Percentiles rank a stretch among this genome's conserved stretches.
Evolutionary conservation across 495 filamentous ascomycete genomes (phyloP).

Genomic region (Neurospora sp.): DNA sequence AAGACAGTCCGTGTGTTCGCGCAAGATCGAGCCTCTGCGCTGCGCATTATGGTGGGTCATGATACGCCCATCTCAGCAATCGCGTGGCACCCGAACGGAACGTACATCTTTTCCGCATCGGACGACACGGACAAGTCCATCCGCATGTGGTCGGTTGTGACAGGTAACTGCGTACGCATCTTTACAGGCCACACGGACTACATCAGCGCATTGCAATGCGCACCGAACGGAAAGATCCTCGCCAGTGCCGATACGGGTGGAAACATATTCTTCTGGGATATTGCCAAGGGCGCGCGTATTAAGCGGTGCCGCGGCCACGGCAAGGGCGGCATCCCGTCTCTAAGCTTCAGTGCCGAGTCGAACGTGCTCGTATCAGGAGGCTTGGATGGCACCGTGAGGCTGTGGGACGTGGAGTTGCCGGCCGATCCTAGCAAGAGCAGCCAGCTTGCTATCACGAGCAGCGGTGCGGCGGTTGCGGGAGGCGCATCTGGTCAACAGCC

Average conservation of each 20-base stretch:
- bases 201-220: conserved; percentile 72
- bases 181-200: conserved; percentile 86
- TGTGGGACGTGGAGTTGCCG: conserved; percentile 79
- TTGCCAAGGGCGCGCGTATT: conserved; percentile 66
- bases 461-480: neutral
- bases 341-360: conserved; percentile 85
- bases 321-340: conserved; percentile 85
- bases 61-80: conserved; percentile 78
- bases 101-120: conserved; percentile 84
- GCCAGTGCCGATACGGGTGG: conserved; percentile 80
- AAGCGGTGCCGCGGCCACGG: conserved; percentile 93
- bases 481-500: conserved; percentile 47
- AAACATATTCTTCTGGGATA: conserved; percentile 86
- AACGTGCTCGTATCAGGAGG: conserved; percentile 80
- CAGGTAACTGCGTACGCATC: conserved; percentile 74
- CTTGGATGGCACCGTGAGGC: conserved; percentile 81
- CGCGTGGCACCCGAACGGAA: conserved; percentile 84
- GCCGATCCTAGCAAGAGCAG: conserved; percentile 34
- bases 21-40: conserved; percentile 82
- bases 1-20: conserved; percentile 84
- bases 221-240: conserved; percentile 75
- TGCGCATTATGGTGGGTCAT: conserved; percentile 83
- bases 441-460: conserved; percentile 11
- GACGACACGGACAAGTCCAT: conserved; percentile 74
- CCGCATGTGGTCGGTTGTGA: conserved; percentile 91